Evolutionary conservation across 345 rosid species (phyloP), one percentile per base, ranked within the genome.

Genomic region (Gossypium mustelinum): DNA sequence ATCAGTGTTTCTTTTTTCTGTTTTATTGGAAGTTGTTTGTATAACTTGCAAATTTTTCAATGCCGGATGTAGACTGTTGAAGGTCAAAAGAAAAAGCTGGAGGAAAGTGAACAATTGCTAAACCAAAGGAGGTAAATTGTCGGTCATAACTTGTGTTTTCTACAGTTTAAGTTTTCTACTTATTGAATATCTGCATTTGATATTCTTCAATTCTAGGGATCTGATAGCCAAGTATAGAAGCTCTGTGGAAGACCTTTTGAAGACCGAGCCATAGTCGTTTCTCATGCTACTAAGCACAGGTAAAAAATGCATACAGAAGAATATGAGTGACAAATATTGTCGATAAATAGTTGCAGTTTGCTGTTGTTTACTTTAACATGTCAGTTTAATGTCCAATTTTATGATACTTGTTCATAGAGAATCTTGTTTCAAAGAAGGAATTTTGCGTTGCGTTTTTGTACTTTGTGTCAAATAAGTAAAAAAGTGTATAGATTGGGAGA

Each of bases 61-160:
- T 47, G 18, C 45, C 16, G 20, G 52, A 54, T 82, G 71, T 78
- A 89, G 97, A 90, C 94, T 14, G 91, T 90, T 48, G 88, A 94
- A 78, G 89, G 86, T 59, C 89, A 94, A 82, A 92, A 89, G 82
- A 51, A 72, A 73, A 90, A 88, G 82, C 67, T 92, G 47, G 97
- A 92, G 70, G 92, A 90, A 74, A 83, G 83, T n/a, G 86, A 84
- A 64, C 90, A 84, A 72, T 58, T 86, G 79, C 84, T 87, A 7
- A 83, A 84, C 67, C 92, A 87, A 74, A 76, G 92, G 77, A 79
- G 70, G 70, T 45, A 11, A 44, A 11, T 67, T 11, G 12, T 67
- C 44, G 39, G 70, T 22, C 17, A 25, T 45, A 48, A 6, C 44
- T 12, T 22, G 55, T 45, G 70, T 22, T 45, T 67, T 67, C 55